A percentile compares a stretch with the other conserved stretches of the same genome.
Evolutionary conservation across 2,329 filamentous ascomycete genomes (phyloP).

Genomic region (Aspergillus tanneri): DNA sequence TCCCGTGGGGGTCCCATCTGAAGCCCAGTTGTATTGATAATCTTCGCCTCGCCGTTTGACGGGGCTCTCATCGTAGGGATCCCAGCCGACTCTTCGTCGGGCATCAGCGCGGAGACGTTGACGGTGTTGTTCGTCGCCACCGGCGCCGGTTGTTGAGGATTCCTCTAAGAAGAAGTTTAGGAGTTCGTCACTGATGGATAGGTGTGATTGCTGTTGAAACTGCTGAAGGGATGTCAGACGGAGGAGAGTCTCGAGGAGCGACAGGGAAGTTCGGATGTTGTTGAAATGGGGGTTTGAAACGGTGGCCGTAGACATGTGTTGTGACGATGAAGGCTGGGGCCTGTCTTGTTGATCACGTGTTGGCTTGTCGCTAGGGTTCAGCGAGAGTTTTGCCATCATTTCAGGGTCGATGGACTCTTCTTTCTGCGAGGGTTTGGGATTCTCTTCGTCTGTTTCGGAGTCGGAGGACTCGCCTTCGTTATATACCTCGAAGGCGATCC

Average conservation of each 20-base stretch:
- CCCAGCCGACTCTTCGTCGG: slow-evolving; percentile 63
- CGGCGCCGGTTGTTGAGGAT: slow-evolving; percentile 64
- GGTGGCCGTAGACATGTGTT: slow-evolving; percentile 25
- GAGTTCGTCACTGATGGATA: slow-evolving; percentile 87
- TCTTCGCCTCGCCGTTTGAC: slow-evolving; percentile 65
- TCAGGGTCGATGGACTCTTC: slow-evolving; percentile 41
- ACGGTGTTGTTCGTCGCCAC: slow-evolving; percentile 60
- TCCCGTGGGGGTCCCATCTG: slow-evolving; percentile 25
- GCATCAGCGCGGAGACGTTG: slow-evolving; percentile 61
- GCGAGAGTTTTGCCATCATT: slow-evolving; percentile 51
- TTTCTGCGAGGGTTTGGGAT: slow-evolving; percentile 15
- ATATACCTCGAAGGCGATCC: slow-evolving; percentile 87
- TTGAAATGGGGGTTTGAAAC: slow-evolving; percentile 51
- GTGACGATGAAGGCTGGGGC: slow-evolving; percentile 31
- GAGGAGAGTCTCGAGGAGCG: slow-evolving; percentile 83
- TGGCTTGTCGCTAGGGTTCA: slow-evolving; percentile 30
- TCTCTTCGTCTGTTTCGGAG: slow-evolving; percentile 49
- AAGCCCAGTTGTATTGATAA: slow-evolving; percentile 53
- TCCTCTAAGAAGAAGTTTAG: slow-evolving; percentile 82
- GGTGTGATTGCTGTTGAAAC: slow-evolving; percentile 83
- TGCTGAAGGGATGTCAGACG: slow-evolving; percentile 85
- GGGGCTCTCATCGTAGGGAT: slow-evolving; percentile 70
- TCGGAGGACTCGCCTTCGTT: slow-evolving; percentile 61
- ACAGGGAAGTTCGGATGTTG: slow-evolving; percentile 66
- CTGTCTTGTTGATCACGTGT: slow-evolving; percentile 22